phyloP scores from a whole-genome alignment of 352 stramenopile genomes.

The Globisporangium ultimum region DNA sequence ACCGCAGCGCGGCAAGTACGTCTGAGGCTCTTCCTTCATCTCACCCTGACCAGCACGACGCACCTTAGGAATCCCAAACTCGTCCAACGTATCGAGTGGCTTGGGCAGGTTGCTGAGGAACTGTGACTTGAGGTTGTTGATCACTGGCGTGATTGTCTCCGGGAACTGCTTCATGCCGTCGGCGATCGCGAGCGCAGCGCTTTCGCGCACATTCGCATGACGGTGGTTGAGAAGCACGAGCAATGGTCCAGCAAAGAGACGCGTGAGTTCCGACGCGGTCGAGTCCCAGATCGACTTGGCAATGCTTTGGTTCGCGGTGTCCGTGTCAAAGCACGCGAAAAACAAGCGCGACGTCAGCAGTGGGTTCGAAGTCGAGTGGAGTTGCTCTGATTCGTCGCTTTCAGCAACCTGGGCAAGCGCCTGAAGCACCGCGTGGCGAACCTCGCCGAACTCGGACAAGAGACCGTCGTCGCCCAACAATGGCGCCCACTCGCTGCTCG shows the following conservation, averaged over 20 bases:
- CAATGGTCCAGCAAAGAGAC: conserved; percentile 58
- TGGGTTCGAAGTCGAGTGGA: conserved; percentile 35
- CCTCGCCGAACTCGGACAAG: conserved; percentile 52
- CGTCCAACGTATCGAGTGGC: conserved; percentile 49
- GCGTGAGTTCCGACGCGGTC: conserved; percentile 42
- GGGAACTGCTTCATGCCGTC: conserved; percentile 81
- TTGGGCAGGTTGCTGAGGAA: conserved; percentile 61
- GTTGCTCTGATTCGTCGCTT: conserved; percentile 45
- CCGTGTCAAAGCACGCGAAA: conserved; percentile 60
- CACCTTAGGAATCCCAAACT: conserved; percentile 73
- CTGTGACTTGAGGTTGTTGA: conserved; percentile 68
- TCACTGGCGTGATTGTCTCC: conserved; percentile 56
- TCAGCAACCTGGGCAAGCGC: conserved; percentile 60
- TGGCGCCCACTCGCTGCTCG: conserved; percentile 56
- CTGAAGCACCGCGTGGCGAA: conserved; percentile 55
- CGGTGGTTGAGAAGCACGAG: conserved; percentile 75
- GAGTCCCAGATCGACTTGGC: conserved; percentile 67
- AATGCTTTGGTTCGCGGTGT: conserved; percentile 52
- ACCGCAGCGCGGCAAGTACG: conserved; percentile 63
- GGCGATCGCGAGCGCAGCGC: conserved; percentile 70
- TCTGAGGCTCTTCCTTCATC: conserved; percentile 51
- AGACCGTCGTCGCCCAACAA: conserved; percentile 68
- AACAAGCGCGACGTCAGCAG: conserved; percentile 63
- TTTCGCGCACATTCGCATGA: conserved; percentile 72
- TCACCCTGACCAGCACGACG: conserved; percentile 51